phyloP scores from a whole-genome alignment of 2,329 filamentous ascomycete genomes.

The Penicillium sp. region DNA sequence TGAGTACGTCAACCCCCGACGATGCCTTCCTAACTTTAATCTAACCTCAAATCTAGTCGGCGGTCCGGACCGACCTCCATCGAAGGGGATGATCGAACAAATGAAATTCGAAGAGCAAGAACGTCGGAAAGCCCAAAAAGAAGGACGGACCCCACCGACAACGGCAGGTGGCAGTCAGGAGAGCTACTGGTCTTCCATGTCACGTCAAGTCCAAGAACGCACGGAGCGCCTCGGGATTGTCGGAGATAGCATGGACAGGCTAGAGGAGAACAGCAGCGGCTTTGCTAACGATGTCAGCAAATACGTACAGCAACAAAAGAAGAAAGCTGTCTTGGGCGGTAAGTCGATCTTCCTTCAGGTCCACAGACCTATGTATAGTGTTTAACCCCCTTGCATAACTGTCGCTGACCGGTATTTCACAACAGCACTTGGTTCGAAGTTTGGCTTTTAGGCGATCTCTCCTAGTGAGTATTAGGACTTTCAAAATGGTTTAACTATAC shows the following conservation, averaged over 20 bases:
- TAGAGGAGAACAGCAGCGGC: conserved; percentile 69
- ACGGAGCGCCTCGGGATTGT: conserved; percentile 78
- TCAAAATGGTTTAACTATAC: not conserved
- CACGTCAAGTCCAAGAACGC: conserved; percentile 76
- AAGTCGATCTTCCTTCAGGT: conserved; percentile 18
- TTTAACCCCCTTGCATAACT: conserved; percentile 15
- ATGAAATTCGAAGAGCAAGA: conserved; percentile 64
- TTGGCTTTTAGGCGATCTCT: conserved; percentile 31
- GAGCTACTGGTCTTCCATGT: conserved; percentile 67
- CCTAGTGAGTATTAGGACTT: not conserved
- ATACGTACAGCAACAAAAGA: conserved; percentile 78
- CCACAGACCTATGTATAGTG: not conserved
- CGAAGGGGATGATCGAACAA: conserved; percentile 77
- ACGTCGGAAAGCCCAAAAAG: conserved; percentile 30
- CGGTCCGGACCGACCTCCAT: conserved; percentile 75
- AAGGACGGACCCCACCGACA: conserved; percentile 28
- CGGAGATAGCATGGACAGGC: conserved; percentile 72
- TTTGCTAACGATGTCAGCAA: conserved; percentile 86
- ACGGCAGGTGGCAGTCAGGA: conserved; percentile 46
- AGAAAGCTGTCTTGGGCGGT: conserved; percentile 65
- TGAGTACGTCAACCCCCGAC: conserved; percentile 45
- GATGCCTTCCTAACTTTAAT: not conserved
- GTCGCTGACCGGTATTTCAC: conserved; percentile 13
- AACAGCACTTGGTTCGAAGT: conserved; percentile 36
- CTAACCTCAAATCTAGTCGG: conserved; percentile 48